Evolutionary conservation across 2,329 filamentous ascomycete species (phyloP), one percentile per base, ranked within the genome.

Genomic region (Aspergillus sp.): DNA sequence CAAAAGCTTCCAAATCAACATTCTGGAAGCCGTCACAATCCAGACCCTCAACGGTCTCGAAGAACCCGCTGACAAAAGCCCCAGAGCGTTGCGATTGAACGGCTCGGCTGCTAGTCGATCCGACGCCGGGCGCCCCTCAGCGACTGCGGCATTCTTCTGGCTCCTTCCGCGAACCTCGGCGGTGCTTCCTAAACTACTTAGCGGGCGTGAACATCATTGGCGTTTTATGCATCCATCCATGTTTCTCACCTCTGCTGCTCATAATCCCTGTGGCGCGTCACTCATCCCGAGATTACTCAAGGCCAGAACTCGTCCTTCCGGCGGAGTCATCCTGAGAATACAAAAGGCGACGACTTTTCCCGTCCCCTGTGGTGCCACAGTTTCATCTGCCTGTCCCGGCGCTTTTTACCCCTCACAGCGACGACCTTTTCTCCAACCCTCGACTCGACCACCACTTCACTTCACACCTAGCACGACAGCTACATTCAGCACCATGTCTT

Each of bases 401-500:
- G 32, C 26, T 44, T 48, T 48, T 30, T 30, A 30, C 39, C 24
- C 36, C n/a, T 42, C 42, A 26, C 48, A 43, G 22, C 34, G 15
- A 32, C 47, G 22, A 24, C 15, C 26, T 42, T 36, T 17, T 42
- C 45, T 20, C 12, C 39, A 43, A 26, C 8, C 22, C 44, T 42
- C 30, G 34, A 36, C 32, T 4, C 48, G 42, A 20, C 32, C 13
- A 20, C 50, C 30, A 42, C 41, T 22, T 41, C 18, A 49, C 11
- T 17, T 30, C 32, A 50, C 6, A 32, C 15, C 53, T 18, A 41
- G 3, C 24, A n/a, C 38, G 7, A 24, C 5, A 48, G 32, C 15
- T 15, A 53, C 13, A 38, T 41, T 17, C n/a, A 63, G 54, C 60
- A 79, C 68, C 65, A 85, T 85, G 83, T 68, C 83, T 18, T 84